Evolutionary conservation across 2,329 filamentous ascomycete genomes (phyloP), one percentile per base, ranked within the genome.

Genomic region (Cryphonectria naterciae): DNA sequence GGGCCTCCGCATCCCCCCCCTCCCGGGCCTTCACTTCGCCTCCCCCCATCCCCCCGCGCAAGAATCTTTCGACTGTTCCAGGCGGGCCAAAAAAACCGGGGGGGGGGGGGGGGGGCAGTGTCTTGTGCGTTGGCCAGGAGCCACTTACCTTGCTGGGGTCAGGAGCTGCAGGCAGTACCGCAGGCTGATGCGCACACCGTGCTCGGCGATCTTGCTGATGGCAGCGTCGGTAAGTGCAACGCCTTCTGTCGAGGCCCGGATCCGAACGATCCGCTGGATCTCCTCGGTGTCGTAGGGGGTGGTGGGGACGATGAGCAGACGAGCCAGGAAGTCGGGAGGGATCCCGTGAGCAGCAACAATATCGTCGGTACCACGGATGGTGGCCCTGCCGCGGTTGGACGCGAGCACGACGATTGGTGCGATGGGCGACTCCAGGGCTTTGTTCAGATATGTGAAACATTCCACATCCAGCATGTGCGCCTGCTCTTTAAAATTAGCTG

Each of bases 391-490:
- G 77, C 96, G 92, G 85, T 99, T 99, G 58, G 96, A 98, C 72
- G 96, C 96, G 73, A 99, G 91, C 75, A 99, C 96, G 73, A 99
- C 96, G 78, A 99, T 97, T 70, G 96, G 96, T 1, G 95, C 95
- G 78, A 99, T 97, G 75, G 91, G 89, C 69, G 93, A 95, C 86
- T 99, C 96, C 76, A 99, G 88, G n/a, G 96, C 96, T 79, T 95
- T 93, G 86, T 98, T 98, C 78, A 99, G 91, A 83, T 98, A 99
- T 75, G 96, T 98, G 84, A 98, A 99, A 85, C 95, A 97, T 85
- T 99, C 96, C 76, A 99, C 92, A 81, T 99, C 96, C 77, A 99
- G 94, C 96, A 99, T 99, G 85, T 99, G 95, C 72, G 97, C 95
- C 94, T 97, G 77, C 10, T 41, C 37, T 69, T 74, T 35, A n/a